Conservation (phyloP, 129 eudicot species). For the Centrapalus pauciflorus region DNA sequence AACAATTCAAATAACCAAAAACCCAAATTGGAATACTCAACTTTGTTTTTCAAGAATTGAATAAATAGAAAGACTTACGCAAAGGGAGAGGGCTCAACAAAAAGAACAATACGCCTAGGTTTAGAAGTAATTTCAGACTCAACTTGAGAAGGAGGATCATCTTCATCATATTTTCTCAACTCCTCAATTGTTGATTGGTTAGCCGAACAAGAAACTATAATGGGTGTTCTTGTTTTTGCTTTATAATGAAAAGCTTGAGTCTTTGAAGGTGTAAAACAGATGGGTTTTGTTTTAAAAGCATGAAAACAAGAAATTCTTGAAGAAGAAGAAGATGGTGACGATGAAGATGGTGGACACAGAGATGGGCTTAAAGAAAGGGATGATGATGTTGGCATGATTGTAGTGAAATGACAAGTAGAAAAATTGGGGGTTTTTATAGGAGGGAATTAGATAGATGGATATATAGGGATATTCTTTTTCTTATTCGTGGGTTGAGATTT, state of each 20-base stretch:
- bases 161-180: conserved; percentile 47
- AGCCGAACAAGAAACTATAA: conserved; percentile 16
- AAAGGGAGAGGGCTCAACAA: conserved; percentile 99
- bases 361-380: conserved; percentile 53
- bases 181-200: conserved; percentile 38
- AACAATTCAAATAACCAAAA: conserved; percentile 5
- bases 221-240: conserved; percentile 11
- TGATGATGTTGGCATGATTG: conserved; percentile 39
- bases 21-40: not conserved
- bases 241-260: conserved; percentile 16
- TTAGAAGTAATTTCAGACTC: conserved; percentile 46
- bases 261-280: conserved; percentile 16
- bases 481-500: too few species aligned
- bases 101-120: conserved; percentile 92
- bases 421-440: not conserved
- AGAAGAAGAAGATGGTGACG: conserved; percentile 19
- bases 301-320: conserved; percentile 24
- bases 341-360: conserved; percentile 29
- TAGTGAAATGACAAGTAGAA: not conserved
- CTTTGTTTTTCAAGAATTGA: too few species aligned
- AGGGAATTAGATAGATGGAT: conserved; percentile 12
- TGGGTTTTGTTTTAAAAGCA: conserved; percentile 34
- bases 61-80: conserved; percentile 52
- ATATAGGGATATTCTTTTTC: conserved; percentile 13
- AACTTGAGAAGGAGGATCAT: conserved; percentile 45